Conservation (phyloP, 2,329 filamentous ascomycete species). For the Botryosphaeria dothidea region DNA sequence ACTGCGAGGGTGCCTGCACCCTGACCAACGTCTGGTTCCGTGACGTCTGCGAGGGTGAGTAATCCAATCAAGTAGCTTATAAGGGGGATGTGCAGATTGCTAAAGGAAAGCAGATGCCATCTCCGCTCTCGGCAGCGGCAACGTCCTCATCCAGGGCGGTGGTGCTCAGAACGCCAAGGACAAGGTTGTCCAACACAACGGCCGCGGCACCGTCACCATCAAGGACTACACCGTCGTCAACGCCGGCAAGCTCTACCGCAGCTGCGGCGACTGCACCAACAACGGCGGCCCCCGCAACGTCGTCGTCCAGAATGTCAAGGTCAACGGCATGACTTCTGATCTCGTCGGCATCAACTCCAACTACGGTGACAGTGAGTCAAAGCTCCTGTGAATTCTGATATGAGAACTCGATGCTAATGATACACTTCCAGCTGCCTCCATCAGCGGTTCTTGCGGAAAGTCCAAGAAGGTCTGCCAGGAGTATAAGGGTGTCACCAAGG, state of each 20-base stretch:
- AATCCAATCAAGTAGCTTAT: background rate
- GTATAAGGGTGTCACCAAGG: slow-evolving; percentile 24
- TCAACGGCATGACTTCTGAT: slow-evolving; percentile 26
- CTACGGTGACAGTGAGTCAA: slow-evolving; percentile 42
- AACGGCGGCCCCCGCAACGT: slow-evolving; percentile 37
- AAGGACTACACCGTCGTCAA: slow-evolving; percentile 32
- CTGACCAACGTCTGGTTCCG: slow-evolving; percentile 38
- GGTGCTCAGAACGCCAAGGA: slow-evolving; percentile 29
- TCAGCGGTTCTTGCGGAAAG: slow-evolving; percentile 41
- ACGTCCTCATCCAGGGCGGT: slow-evolving; percentile 28
- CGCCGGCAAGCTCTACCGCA: slow-evolving; percentile 33
- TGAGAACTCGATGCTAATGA: background rate
- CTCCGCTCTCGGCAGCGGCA: slow-evolving; percentile 28
- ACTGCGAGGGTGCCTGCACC: slow-evolving; percentile 53
- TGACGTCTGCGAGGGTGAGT: slow-evolving; percentile 36
- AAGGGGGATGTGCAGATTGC: too few species aligned
- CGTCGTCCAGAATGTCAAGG: slow-evolving; percentile 37
- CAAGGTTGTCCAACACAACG: slow-evolving; percentile 37
- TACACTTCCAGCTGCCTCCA: slow-evolving; percentile 32
- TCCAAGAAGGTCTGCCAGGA: slow-evolving; percentile 26
- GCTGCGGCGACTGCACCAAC: slow-evolving; percentile 33
- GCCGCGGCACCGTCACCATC: slow-evolving; percentile 31
- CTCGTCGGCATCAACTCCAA: slow-evolving; percentile 47
- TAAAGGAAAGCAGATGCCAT: slow-evolving; percentile 36
- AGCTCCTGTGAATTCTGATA: background rate